phyloP scores from a whole-genome alignment of 1,284 basidiomycete species.

The Cystobasidiaceae sp. region DNA sequence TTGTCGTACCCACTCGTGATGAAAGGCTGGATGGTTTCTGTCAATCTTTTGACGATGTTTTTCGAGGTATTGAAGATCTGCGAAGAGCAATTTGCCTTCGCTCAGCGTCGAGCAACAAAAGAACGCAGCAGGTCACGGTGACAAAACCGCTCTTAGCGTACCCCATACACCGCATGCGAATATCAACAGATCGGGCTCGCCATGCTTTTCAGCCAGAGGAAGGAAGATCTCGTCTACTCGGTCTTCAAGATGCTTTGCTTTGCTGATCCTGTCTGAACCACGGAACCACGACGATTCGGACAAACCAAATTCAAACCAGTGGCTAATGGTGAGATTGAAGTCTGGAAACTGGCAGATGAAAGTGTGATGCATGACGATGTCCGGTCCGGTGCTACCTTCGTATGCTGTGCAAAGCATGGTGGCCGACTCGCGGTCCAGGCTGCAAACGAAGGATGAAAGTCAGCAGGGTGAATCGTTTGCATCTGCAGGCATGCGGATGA shows the following conservation, averaged over 20 bases:
- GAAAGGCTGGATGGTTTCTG: neutral
- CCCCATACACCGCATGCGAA: slow-evolving; percentile 26
- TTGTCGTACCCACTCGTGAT: neutral
- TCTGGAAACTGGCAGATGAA: slow-evolving; percentile 2
- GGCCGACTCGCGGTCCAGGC: slow-evolving; percentile 9
- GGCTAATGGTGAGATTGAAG: slow-evolving; percentile 12
- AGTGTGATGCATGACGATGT: neutral
- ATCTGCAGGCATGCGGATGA: neutral
- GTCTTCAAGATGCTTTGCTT: neutral
- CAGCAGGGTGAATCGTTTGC: neutral
- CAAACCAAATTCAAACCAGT: slow-evolving; percentile 20
- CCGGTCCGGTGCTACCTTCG: neutral
- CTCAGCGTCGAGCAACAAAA: neutral
- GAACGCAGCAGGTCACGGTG: neutral
- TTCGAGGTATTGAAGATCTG: slow-evolving; percentile 21
- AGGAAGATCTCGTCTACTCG: slow-evolving; percentile 8
- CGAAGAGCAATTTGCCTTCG: neutral
- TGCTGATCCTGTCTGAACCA: slow-evolving; percentile 6
- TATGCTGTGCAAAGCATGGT: slow-evolving; percentile 18
- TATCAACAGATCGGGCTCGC: slow-evolving; percentile 21
- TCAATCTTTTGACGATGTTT: neutral
- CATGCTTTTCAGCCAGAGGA: slow-evolving; percentile 2
- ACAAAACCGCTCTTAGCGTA: neutral
- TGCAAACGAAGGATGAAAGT: neutral
- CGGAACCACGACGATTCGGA: neutral